Evolutionary conservation across 2,329 filamentous ascomycete genomes (phyloP).

Genomic region (Metarhizium brunneum): DNA sequence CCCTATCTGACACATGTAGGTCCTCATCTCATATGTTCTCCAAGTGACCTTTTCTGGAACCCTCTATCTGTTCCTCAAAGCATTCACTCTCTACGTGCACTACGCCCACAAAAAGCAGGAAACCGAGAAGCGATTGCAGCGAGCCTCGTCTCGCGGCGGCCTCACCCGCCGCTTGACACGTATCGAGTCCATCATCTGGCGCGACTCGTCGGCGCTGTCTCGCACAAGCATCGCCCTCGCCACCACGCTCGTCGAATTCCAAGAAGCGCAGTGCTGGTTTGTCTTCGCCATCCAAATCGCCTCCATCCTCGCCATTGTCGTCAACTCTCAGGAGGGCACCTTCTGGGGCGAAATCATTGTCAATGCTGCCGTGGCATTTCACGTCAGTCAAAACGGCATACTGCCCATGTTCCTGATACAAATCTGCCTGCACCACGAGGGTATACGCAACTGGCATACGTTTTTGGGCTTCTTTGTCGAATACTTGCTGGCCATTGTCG

Average conservation of each 20-base stretch:
- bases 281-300: conserved; percentile 30
- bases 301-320: conserved; percentile 29
- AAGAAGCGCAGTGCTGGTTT: conserved; percentile 30
- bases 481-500: conserved; percentile 28
- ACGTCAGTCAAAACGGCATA: conserved; percentile 27
- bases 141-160: not conserved
- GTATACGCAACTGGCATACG: conserved; percentile 30
- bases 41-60: conserved; percentile 26
- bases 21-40: conserved; percentile 29
- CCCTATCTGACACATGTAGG: conserved; percentile 11
- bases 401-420: conserved; percentile 29
- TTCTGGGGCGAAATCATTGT: conserved; percentile 31
- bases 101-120: conserved; percentile 18
- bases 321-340: conserved; percentile 29
- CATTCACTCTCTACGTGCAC: conserved; percentile 25
- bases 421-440: conserved; percentile 28
- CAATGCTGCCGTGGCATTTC: conserved; percentile 27
- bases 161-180: conserved; percentile 23
- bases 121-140: not conserved
- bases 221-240: conserved; percentile 29
- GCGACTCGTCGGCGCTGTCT: conserved; percentile 24
- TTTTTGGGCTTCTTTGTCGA: conserved; percentile 30
- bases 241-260: conserved; percentile 30
- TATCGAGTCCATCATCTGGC: conserved; percentile 27
- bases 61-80: conserved; percentile 24